Conservation (phyloP, 1,284 basidiomycete species). For the Melampsora americana region DNA sequence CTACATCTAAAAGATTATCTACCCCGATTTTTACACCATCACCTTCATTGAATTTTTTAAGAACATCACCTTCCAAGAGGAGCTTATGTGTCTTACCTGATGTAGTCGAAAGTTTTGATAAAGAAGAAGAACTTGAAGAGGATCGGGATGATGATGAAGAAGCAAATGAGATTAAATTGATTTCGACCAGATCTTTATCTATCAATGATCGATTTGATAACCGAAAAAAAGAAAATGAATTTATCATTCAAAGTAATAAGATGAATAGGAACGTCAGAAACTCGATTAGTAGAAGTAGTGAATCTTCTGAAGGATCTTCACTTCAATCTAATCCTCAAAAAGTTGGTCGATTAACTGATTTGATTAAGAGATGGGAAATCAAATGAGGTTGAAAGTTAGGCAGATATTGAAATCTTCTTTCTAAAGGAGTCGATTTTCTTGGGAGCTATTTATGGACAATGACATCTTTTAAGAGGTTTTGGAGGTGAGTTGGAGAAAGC, state of each 20-base stretch:
- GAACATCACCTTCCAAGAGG: constrained; percentile 1
- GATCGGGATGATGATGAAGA: constrained; percentile 9
- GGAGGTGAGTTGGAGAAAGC: too few relatives aligned
- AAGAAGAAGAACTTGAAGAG: not conserved
- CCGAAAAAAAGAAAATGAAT: not conserved
- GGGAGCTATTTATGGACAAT: too few relatives aligned
- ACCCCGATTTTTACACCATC: constrained; percentile 27
- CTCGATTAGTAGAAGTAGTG: constrained; percentile 3
- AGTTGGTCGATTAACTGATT: not conserved
- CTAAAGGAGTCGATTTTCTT: too few relatives aligned
- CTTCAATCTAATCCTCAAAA: not conserved
- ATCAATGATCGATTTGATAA: not conserved
- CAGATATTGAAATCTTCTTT: too few relatives aligned
- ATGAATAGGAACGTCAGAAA: not conserved
- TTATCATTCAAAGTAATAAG: not conserved
- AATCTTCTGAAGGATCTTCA: constrained; percentile 1
- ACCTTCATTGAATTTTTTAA: constrained; percentile 12
- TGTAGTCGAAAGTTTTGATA: not conserved
- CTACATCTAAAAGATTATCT: constrained; percentile 29
- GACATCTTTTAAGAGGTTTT: too few relatives aligned
- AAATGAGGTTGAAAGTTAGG: not conserved
- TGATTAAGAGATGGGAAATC: constrained; percentile 4
- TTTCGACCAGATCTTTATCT: not conserved
- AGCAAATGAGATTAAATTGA: constrained; percentile 2
- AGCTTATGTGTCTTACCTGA: not conserved